Evolutionary conservation across 441 rosid species (phyloP).

Genomic region (Croton setiger): DNA sequence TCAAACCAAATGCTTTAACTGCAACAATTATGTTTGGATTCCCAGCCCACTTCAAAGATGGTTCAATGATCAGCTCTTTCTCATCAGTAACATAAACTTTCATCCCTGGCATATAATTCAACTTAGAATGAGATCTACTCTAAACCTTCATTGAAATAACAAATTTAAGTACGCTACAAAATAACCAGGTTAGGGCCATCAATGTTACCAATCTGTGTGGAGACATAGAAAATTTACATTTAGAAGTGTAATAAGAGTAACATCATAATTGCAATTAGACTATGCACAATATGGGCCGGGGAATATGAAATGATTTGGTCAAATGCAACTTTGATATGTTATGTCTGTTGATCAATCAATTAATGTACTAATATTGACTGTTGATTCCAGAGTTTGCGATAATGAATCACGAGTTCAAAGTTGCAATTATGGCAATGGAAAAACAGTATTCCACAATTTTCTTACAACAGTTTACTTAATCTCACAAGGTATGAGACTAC

Average conservation of each 20-base stretch:
- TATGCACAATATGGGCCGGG: not conserved
- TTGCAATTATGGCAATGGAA: not conserved
- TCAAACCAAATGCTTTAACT: slow-evolving; percentile 86
- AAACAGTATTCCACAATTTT: too few relatives aligned
- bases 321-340: not conserved
- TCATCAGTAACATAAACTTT: slow-evolving; percentile 89
- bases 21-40: slow-evolving; percentile 76
- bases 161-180: not conserved
- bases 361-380: not conserved
- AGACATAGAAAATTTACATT: not conserved
- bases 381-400: not conserved
- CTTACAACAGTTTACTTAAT: not conserved
- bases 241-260: slow-evolving; percentile 1
- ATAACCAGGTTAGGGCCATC: not conserved
- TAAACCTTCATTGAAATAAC: not conserved
- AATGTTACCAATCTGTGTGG: not conserved
- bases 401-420: not conserved
- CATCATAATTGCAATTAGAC: not conserved
- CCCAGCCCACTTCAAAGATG: slow-evolving; percentile 86
- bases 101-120: slow-evolving; percentile 52
- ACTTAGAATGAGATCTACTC: slow-evolving; percentile 10
- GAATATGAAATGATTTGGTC: too few relatives aligned
- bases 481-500: not conserved
- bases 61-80: slow-evolving; percentile 95
- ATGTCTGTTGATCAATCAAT: not conserved